Conservation (phyloP, 2,329 filamentous ascomycete species). For the Dothistroma pini region DNA sequence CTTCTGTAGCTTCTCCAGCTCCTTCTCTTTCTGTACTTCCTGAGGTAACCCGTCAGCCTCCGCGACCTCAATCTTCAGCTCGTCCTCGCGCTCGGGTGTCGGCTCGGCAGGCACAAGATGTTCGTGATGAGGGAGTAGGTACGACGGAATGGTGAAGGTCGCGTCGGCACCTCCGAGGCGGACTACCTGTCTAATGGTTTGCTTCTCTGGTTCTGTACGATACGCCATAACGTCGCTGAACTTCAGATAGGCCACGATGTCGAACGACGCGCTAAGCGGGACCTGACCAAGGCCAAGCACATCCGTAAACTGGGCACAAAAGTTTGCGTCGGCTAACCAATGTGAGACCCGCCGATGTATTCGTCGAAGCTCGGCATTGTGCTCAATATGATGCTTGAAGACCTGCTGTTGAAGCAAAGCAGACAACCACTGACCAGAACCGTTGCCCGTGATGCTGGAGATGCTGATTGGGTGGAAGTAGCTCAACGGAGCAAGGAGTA, state of each 20-base stretch:
- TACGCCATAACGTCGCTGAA: slow-evolving; percentile 51
- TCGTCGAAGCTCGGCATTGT: slow-evolving; percentile 44
- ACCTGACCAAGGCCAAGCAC: slow-evolving; percentile 47
- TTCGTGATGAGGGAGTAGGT: slow-evolving; percentile 53
- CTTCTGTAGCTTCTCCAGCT: slow-evolving; percentile 41
- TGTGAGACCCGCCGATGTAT: slow-evolving; percentile 46
- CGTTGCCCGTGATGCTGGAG: slow-evolving; percentile 48
- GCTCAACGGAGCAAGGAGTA: slow-evolving; percentile 48
- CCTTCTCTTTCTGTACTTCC: slow-evolving; percentile 39
- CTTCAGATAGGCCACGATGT: slow-evolving; percentile 46
- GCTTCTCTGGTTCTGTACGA: slow-evolving; percentile 43
- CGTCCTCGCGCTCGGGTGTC: slow-evolving; percentile 33
- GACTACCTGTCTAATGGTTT: slow-evolving; percentile 48
- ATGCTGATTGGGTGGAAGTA: slow-evolving; percentile 53
- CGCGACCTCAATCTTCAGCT: slow-evolving; percentile 39
- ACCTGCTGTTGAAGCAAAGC: slow-evolving; percentile 46
- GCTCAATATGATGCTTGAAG: slow-evolving; percentile 48
- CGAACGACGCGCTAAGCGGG: slow-evolving; percentile 47
- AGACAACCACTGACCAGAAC: slow-evolving; percentile 51
- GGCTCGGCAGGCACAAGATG: slow-evolving; percentile 47
- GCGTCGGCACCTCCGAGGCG: slow-evolving; percentile 51
- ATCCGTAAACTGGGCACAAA: slow-evolving; percentile 47
- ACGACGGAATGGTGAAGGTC: slow-evolving; percentile 47
- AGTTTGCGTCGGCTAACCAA: slow-evolving; percentile 53
- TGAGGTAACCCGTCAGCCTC: slow-evolving; percentile 46